Evolutionary conservation across 805 yeast species (phyloP), one percentile per base, ranked within the genome.

Genomic region (Kazachstania psychrophila): DNA sequence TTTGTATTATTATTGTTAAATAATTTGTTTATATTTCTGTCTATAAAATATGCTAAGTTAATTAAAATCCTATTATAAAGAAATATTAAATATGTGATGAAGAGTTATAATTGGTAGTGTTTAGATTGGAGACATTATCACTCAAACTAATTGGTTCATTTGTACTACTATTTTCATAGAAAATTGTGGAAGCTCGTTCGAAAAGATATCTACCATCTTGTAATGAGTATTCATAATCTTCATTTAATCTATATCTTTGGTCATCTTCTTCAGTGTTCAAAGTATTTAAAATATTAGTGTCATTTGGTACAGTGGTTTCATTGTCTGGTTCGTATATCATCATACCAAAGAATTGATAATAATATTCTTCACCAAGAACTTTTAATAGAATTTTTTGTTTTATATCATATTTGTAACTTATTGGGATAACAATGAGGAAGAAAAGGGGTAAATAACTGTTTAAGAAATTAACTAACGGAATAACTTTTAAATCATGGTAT

Each of bases 211-310:
- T 47, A 18, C 62, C 62, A 41, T 58, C 62, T 42, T 55, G 58
- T 37, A 58, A 35, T 11, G 59, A 56, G 39, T 52, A 58, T 28
- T 56, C 54, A 26, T 55, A 55, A 38, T 56, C 61, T 41, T 70
- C 70, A 45, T 74, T 80, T 24, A 65, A 58, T 12, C 51, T 42
- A n/a, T 49, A 44, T 8, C 53, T 43, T 17, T 38, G 41, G 10
- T 31, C n/a, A 26, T 33, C 32, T 16, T 36, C 26, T 4, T 29
- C 31, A 25, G 23, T 23, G n/a, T n/a, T n/a, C n/a, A n/a, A n/a
- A 3, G 14, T 7, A 23, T 28, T 24, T 17, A 22, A 28, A 23
- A 11, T 31, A 18, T 25, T 17, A 11, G 15, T 19, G 8, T 18
- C 17, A 16, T 20, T 13, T 23, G 27, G 9, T 14, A 17, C 28